Evolutionary conservation across 163 green algal genomes (phyloP).

Genomic region (Scenedesmus sp.): DNA sequence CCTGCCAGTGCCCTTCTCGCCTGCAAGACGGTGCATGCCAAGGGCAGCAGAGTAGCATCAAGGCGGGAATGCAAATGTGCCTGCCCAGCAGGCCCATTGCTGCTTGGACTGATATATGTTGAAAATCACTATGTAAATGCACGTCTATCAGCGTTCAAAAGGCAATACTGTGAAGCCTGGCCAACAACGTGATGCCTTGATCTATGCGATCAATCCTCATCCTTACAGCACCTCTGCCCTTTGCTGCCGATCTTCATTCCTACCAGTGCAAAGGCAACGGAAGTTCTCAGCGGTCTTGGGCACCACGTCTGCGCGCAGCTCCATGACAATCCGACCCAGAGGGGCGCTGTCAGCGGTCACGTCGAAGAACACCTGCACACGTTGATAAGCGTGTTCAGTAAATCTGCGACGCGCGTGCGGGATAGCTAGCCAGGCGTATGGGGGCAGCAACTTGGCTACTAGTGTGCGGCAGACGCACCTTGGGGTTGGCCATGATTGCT

Average conservation of each 20-base stretch:
- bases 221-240: not conserved
- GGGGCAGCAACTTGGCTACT: not conserved
- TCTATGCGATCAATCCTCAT: not conserved
- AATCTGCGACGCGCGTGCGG: not conserved
- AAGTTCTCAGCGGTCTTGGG: slow-evolving; percentile 85
- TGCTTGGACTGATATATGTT: not conserved
- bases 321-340: slow-evolving; percentile 84
- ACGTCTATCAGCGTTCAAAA: not conserved
- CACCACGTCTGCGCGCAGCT: slow-evolving; percentile 86
- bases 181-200: not conserved
- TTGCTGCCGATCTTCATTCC: not conserved
- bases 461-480: not conserved
- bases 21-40: not conserved
- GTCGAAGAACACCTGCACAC: slow-evolving; percentile 80
- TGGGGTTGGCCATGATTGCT: not conserved
- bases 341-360: slow-evolving; percentile 64
- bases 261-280: slow-evolving; percentile 63
- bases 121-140: not conserved
- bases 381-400: not conserved
- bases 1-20: slow-evolving; percentile 90
- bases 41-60: not conserved
- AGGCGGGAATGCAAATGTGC: not conserved
- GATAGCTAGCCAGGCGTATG: not conserved
- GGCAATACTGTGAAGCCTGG: not conserved
- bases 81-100: not conserved